These are phyloP conservation scores for Fusarium sororula DNA, from an alignment of 2,329 filamentous ascomycete genomes.

Conservation along the genomic window DNA sequence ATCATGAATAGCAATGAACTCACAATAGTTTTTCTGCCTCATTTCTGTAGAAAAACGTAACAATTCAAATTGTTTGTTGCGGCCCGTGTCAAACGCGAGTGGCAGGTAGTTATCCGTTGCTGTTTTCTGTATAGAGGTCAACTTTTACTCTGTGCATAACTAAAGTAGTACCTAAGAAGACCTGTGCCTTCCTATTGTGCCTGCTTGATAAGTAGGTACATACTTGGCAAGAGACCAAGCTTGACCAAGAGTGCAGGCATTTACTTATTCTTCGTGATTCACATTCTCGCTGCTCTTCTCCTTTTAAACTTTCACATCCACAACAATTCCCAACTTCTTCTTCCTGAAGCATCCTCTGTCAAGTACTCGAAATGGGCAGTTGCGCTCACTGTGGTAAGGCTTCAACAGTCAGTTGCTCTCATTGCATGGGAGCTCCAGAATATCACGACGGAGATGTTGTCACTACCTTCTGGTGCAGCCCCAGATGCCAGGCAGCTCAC, in stretches of 20 bases:
- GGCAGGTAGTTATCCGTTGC: not conserved
- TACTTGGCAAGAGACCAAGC: not conserved
- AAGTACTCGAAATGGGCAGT: not conserved
- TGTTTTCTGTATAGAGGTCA: not conserved
- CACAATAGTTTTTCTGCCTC: not conserved
- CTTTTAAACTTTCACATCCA: not conserved
- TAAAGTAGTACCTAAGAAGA: not conserved
- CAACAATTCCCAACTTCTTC: not conserved
- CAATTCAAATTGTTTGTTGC: not conserved
- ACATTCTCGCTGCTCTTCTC: not conserved
- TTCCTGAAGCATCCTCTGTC: not conserved
- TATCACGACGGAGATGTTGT: slow-evolving; percentile 17
- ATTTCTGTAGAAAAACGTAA: not conserved
- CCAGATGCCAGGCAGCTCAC: slow-evolving; percentile 16
- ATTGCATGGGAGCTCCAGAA: slow-evolving; percentile 7
- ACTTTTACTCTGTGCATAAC: not conserved
- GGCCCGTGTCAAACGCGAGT: not conserved
- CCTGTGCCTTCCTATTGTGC: not conserved
- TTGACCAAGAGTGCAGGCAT: not conserved
- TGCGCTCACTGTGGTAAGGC: slow-evolving; percentile 10
- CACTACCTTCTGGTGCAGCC: slow-evolving; percentile 12
- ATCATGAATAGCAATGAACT: slow-evolving; percentile 2
- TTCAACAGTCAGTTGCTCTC: not conserved
- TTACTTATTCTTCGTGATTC: not conserved
- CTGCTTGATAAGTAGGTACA: not conserved